Percentiles rank a stretch among this genome's conserved stretches.
Conservation (phyloP, 2,329 filamentous ascomycete species). For the Xylariaceae sp. region DNA sequence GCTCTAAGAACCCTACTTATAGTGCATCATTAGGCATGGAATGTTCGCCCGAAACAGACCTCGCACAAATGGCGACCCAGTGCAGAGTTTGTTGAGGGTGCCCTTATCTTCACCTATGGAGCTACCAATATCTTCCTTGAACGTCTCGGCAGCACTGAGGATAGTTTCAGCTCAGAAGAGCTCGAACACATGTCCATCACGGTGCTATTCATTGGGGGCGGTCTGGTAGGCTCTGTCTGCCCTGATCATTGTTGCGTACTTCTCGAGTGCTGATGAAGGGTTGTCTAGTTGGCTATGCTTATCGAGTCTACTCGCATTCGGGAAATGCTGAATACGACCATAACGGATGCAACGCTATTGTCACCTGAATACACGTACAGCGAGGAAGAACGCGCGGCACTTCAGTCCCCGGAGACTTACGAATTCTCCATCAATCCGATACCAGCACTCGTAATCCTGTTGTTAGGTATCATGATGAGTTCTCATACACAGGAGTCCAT, state of each 20-base stretch:
- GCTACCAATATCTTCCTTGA: constrained; percentile 89
- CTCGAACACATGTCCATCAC: constrained; percentile 92
- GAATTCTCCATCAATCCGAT: constrained; percentile 80
- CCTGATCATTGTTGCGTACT: neutral
- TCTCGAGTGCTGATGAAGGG: constrained; percentile 1
- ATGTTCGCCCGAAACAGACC: constrained; percentile 61
- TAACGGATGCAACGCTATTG: constrained; percentile 34
- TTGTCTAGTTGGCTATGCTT: constrained; percentile 55
- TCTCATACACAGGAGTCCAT: constrained; percentile 81
- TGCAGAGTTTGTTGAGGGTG: constrained; percentile 85
- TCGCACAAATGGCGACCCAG: constrained; percentile 67
- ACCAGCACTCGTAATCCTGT: constrained; percentile 78
- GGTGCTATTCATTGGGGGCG: constrained; percentile 88
- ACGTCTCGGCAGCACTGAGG: constrained; percentile 71
- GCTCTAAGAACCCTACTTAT: too few species aligned
- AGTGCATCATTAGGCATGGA: constrained; percentile 63
- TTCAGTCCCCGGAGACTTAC: constrained; percentile 63
- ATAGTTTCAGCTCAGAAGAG: constrained; percentile 71
- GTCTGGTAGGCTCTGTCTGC: constrained; percentile 57
- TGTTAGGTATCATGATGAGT: constrained; percentile 92
- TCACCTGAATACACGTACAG: constrained; percentile 32
- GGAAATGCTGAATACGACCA: constrained; percentile 58
- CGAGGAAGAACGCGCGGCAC: constrained; percentile 45
- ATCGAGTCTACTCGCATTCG: constrained; percentile 72
- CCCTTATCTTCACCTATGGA: constrained; percentile 87